Conservation (phyloP, 2,329 filamentous ascomycete genomes). For the Sporothrix phasma region DNA sequence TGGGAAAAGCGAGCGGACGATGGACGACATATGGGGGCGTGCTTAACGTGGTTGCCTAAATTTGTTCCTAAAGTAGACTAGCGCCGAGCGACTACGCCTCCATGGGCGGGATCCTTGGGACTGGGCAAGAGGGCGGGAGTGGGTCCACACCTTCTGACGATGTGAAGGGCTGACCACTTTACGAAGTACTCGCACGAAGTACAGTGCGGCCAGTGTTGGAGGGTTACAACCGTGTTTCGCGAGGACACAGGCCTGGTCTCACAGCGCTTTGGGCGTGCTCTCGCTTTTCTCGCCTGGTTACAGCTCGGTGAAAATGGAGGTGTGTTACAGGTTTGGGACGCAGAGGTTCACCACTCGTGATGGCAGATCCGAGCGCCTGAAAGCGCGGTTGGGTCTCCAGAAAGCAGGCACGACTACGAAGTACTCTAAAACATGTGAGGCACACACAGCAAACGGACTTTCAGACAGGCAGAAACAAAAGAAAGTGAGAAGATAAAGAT, state of each 20-base stretch:
- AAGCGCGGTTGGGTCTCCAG: neutral
- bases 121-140: neutral
- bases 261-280: neutral
- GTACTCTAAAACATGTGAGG: neutral
- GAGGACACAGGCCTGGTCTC: neutral
- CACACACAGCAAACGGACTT: neutral
- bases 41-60: constrained; percentile 21
- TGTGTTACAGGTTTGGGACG: neutral
- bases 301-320: neutral
- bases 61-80: constrained; percentile 16
- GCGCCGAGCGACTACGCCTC: constrained; percentile 19
- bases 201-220: neutral
- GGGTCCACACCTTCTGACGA: constrained; percentile 2
- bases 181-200: neutral
- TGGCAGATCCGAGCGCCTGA: neutral
- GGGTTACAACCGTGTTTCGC: neutral
- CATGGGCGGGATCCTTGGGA: constrained; percentile 15
- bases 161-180: neutral
- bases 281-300: neutral
- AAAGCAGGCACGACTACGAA: neutral
- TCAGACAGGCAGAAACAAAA: neutral
- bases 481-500: neutral
- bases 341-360: too few species aligned
- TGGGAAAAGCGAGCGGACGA: constrained; percentile 10
- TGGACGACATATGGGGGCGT: constrained; percentile 16